These are phyloP conservation scores for Ustilago nuda DNA, from an alignment of 1,284 basidiomycete genomes.

Conservation along the genomic window DNA sequence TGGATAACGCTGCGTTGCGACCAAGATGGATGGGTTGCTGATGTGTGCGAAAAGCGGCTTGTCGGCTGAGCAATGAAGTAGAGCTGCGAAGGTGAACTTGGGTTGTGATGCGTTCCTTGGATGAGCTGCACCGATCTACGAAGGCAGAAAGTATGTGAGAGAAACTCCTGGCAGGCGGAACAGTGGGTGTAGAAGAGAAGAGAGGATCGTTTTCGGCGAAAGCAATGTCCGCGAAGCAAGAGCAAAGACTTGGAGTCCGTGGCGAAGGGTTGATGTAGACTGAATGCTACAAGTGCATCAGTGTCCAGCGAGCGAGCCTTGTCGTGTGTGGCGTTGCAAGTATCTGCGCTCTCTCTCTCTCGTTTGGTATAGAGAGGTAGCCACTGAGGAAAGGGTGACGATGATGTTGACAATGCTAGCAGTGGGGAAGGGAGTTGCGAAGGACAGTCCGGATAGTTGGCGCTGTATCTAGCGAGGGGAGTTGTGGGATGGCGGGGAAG, in stretches of 20 bases:
- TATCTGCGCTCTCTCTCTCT: not conserved
- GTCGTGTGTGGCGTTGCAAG: not conserved
- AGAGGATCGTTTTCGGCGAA: not conserved
- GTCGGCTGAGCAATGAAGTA: not conserved
- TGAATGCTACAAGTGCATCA: not conserved
- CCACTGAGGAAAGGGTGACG: not conserved
- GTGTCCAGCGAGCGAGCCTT: not conserved
- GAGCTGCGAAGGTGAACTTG: not conserved
- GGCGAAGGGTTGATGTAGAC: not conserved
- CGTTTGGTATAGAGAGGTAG: not conserved
- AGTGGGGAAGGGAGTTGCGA: conserved; percentile 2
- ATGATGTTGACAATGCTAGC: not conserved
- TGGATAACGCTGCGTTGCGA: not conserved
- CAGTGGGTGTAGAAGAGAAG: not conserved
- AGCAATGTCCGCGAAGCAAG: not conserved
- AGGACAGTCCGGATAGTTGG: conserved; percentile 1
- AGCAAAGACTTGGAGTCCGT: not conserved
- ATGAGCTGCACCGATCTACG: not conserved
- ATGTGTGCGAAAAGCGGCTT: not conserved
- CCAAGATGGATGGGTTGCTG: too few relatives aligned
- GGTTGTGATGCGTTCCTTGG: not conserved
- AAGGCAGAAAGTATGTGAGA: not conserved
- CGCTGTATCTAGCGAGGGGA: not conserved
- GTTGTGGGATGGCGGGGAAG: conserved; percentile 6
- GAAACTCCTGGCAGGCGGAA: not conserved